Base-by-base conservation (phyloP, 2,329 filamentous ascomycete genomes). In the Botrytis fabae region DNA sequence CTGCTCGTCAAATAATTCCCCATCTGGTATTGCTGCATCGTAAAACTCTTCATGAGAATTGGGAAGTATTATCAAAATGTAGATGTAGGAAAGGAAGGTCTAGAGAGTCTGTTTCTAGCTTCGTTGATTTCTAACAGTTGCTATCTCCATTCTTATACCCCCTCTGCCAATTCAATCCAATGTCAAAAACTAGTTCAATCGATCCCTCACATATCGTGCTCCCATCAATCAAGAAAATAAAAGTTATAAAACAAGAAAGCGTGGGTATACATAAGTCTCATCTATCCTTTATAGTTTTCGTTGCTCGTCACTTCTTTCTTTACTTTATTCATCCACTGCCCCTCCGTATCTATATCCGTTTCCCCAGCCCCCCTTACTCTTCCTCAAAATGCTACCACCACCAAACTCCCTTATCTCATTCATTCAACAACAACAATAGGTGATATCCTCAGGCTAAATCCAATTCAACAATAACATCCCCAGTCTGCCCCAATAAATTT, bases 261-360 rank as follows among this genome's bases (percentile, higher is more conserved):
- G 54, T 71, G 69, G 69, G 69, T 71, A 71, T 71, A 71, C 69
- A 71, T 71, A 48, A 65, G 44, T 71, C 69, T 71, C 69, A 64
- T 71, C 69, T 71, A 64, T 71, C 65, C 69, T 71, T 61, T 71
- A 64, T 71, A 71, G 42, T 54, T 32, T 63, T 70, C 69, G 69
- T 70, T 63, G 57, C 57, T 70, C 69, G 38, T 71, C 44, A 40
- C 59, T 38, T 57, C 60, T 40, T 65, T 65, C 59, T 40, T 57
- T 71, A n/a, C 59, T 64, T 71, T 64, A 64, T 71, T 64, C 69
- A 71, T 71, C 59, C 69, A 46, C 54, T 70, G 66, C 48, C n/a
- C 51, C 64, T 57, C 64, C 64, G 16, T 63, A 70, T 70, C 69
- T 62, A 62, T 46, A 63, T 48, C 69, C 57, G 25, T 28, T 20